Conservation (phyloP, 2,329 filamentous ascomycete species). For the Pyrenophora seminiperda region DNA sequence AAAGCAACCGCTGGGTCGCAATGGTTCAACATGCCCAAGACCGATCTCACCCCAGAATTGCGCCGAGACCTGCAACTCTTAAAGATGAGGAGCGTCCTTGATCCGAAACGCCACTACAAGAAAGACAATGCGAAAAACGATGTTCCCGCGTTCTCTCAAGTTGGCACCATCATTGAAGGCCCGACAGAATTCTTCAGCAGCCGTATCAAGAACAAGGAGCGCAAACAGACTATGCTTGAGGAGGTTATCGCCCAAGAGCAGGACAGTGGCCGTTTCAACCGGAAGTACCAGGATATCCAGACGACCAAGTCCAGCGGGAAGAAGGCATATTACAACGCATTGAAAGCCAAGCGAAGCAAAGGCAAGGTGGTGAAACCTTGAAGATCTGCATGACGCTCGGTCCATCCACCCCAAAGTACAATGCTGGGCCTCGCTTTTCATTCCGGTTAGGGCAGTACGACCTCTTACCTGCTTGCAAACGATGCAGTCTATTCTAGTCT, state of each 20-base stretch:
- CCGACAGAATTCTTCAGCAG: conserved; percentile 85
- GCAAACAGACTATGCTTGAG: conserved; percentile 84
- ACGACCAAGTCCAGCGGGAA: conserved; percentile 82
- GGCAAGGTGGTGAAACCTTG: conserved; percentile 44
- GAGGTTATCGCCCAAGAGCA: conserved; percentile 75
- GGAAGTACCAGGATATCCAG: conserved; percentile 87
- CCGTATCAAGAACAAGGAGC: conserved; percentile 82
- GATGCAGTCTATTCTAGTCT: background rate
- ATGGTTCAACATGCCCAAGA: conserved; percentile 89
- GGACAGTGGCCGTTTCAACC: conserved; percentile 74
- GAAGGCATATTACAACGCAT: conserved; percentile 84
- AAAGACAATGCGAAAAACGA: conserved; percentile 75
- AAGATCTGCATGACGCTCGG: conserved; percentile 10
- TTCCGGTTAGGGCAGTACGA: background rate
- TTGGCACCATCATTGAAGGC: conserved; percentile 86
- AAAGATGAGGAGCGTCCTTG: conserved; percentile 85
- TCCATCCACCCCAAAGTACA: background rate
- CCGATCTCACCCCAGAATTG: conserved; percentile 79
- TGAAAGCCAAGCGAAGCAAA: conserved; percentile 64
- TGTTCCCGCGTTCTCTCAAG: conserved; percentile 81
- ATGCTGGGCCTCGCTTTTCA: background rate
- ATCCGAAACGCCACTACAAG: conserved; percentile 89
- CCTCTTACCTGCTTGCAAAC: background rate
- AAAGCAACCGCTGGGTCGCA: conserved; percentile 74
- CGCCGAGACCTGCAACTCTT: conserved; percentile 89